Evolutionary conservation across 139 green algal species (phyloP), one percentile per base, ranked within the genome.

Genomic region (Desmodesmus armatus): DNA sequence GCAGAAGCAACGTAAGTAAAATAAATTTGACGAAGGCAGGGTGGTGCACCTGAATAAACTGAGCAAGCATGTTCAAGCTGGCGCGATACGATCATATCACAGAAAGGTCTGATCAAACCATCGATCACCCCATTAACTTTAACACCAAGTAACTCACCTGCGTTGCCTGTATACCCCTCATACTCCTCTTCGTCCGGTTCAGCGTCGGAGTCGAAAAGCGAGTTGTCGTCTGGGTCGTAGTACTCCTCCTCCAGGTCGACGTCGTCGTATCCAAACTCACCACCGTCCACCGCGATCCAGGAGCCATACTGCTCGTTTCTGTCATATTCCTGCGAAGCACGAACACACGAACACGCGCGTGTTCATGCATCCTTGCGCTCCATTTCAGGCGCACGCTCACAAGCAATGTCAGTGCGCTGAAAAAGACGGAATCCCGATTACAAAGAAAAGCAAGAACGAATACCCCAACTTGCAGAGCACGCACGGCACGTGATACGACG

Each of bases 81-180:
- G 62, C 7, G 62, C n/a, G 7, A 41, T 71, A 11, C 13, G n/a
- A 29, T 17, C 13, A 71, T 41, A 33, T 37, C 13, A 11, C 25
- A 15, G 62, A 29, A 15, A 29, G 7, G 35, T 76, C 31, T 49
- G 37, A 9, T 9, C 7, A 5, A 51, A 33, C 5, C 25, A 29
- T 43, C 33, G 35, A 9, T 29, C 5, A 5, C 35, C 6, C 33
- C 5, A 6, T 7, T 49, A 11, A 11, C 19, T 40, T 7, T 76
- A 11, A 13, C 5, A n/a, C n/a, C n/a, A n/a, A n/a, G n/a, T 37
- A 13, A 43, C 74, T 3, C 43, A 81, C 74, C 74, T 67, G 74
- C 74, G 25, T 81, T 87, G 27, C 82, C 82, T 11, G 55, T 87
- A 70, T 81, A 82, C 51, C 67, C 80, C 47, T 86, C 69, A 33